phyloP scores from a whole-genome alignment of 1,284 basidiomycete species.

The Macrocystidia cucumis region DNA sequence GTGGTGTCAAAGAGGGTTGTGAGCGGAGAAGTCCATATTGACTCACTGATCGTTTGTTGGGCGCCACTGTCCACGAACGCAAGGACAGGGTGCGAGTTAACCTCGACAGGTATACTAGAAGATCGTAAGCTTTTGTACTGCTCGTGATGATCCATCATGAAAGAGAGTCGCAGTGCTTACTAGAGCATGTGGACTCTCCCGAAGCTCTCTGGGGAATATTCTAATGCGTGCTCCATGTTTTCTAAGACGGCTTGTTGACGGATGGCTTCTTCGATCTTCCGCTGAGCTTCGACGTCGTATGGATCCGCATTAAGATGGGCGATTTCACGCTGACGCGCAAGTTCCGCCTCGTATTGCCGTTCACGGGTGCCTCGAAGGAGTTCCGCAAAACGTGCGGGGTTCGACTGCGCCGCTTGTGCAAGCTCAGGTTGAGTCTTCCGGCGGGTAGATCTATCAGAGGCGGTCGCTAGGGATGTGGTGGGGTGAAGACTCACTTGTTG shows the following conservation, averaged over 20 bases:
- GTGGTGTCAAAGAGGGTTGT: conserved; percentile 6
- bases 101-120: conserved; percentile 74
- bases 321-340: conserved; percentile 57
- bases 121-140: conserved; percentile 5
- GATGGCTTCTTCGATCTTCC: conserved; percentile 91
- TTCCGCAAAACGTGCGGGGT: conserved; percentile 69
- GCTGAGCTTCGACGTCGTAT: conserved; percentile 88
- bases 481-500: conserved; percentile 42
- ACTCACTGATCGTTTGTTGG: conserved; percentile 91
- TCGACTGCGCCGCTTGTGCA: conserved; percentile 58
- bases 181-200: conserved; percentile 97
- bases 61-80: conserved; percentile 99
- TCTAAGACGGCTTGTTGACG: conserved; percentile 86
- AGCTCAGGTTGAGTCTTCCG: conserved; percentile 82
- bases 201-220: conserved; percentile 90
- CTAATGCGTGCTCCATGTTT: conserved; percentile 88
- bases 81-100: conserved; percentile 86
- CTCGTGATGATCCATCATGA: conserved; percentile 1
- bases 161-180: conserved; percentile 35
- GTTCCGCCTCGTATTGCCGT: conserved; percentile 45
- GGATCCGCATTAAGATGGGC: conserved; percentile 76
- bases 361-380: conserved; percentile 61
- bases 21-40: conserved; percentile 1
- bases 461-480: conserved; percentile 2
- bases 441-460: conserved; percentile 3